These are phyloP conservation scores for Spinacia oleracea DNA, from an alignment of 179 eudicot species.

Conservation along the genomic window DNA sequence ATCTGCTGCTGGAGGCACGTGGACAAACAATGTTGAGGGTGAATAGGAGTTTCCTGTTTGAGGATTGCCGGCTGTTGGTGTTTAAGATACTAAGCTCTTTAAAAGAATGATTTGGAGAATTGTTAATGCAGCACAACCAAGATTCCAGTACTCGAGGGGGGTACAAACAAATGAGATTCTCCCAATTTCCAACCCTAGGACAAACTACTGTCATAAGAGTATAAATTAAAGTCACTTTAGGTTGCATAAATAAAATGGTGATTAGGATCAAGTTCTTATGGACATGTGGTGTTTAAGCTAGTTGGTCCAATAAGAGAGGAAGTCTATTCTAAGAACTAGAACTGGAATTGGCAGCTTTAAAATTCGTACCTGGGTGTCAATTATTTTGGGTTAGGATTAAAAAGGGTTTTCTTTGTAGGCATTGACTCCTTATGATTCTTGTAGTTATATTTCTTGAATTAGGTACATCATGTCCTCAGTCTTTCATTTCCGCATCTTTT, in stretches of 20 bases:
- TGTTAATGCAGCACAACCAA: background rate
- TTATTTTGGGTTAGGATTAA: background rate
- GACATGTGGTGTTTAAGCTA: background rate
- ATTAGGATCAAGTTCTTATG: background rate
- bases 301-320: background rate
- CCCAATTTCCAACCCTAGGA: background rate
- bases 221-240: background rate
- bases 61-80: background rate
- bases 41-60: background rate
- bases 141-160: background rate
- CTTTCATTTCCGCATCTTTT: constrained; percentile 1
- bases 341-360: background rate
- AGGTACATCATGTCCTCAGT: background rate
- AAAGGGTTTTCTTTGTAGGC: background rate
- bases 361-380: background rate
- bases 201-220: background rate
- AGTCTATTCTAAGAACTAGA: background rate
- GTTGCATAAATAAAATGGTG: background rate
- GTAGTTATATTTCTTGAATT: background rate
- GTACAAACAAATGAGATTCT: background rate
- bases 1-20: background rate
- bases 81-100: background rate
- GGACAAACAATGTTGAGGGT: background rate
- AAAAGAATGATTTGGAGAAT: background rate
- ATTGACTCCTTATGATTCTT: background rate